These are phyloP conservation scores for Multifurca ochricompacta DNA, from an alignment of 768 basidiomycete genomes.

Conservation along the genomic window DNA sequence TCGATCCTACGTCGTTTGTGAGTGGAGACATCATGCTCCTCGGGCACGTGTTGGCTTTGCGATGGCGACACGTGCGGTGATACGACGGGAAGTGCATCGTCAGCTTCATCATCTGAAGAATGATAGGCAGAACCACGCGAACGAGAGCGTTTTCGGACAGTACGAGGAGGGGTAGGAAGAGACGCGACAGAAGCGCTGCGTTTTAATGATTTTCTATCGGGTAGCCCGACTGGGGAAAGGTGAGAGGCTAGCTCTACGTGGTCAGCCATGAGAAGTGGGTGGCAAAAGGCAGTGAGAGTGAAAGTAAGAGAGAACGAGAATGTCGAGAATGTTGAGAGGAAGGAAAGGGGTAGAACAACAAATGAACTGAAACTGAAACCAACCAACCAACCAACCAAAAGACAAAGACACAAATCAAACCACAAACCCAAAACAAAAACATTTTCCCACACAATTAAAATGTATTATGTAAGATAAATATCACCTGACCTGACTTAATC, in stretches of 20 bases:
- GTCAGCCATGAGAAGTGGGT: conserved; percentile 10
- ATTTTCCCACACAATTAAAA: not conserved
- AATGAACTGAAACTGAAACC: conserved; percentile 4
- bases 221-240: not conserved
- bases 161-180: conserved; percentile 20
- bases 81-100: conserved; percentile 13
- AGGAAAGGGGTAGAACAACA: too few species aligned
- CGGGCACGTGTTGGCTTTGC: conserved; percentile 6
- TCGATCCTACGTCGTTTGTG: conserved; percentile 20
- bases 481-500: conserved; percentile 17
- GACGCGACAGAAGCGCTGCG: conserved; percentile 22
- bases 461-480: not conserved
- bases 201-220: conserved; percentile 15
- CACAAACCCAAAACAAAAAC: not conserved
- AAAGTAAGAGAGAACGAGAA: not conserved
- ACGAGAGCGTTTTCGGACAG: conserved; percentile 20
- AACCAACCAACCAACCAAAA: not conserved
- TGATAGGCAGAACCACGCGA: conserved; percentile 19
- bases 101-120: conserved; percentile 19
- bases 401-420: not conserved
- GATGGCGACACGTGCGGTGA: conserved; percentile 16
- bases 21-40: not conserved
- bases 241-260: conserved; percentile 2
- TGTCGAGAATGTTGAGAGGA: not conserved
- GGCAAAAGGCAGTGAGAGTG: not conserved